Conservation (phyloP, 306 rosid genomes). For the Styphnolobium japonicum region DNA sequence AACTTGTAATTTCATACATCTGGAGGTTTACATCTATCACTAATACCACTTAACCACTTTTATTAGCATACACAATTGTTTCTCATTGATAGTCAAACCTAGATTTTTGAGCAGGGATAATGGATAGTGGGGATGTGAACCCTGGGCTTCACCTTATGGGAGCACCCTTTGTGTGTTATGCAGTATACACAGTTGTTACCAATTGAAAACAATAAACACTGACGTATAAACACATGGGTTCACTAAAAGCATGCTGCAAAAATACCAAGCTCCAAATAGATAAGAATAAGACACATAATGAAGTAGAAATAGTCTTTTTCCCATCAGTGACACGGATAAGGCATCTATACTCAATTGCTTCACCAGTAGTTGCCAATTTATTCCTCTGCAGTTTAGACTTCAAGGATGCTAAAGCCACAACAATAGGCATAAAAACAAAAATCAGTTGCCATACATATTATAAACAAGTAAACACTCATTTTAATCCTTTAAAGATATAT, state of each 20-base stretch:
- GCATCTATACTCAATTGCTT: slow-evolving; percentile 75
- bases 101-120: too few relatives aligned
- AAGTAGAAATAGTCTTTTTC: slow-evolving; percentile 83
- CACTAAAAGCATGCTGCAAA: neutral
- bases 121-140: too few relatives aligned
- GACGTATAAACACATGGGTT: neutral
- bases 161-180: too few relatives aligned
- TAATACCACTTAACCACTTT: neutral
- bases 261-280: neutral
- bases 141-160: too few relatives aligned
- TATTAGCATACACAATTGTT: too few relatives aligned
- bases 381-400: slow-evolving; percentile 72
- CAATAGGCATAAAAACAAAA: slow-evolving; percentile 4
- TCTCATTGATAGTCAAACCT: too few relatives aligned
- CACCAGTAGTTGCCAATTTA: slow-evolving; percentile 66
- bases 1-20: neutral
- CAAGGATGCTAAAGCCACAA: slow-evolving; percentile 57
- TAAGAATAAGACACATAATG: slow-evolving; percentile 62
- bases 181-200: neutral
- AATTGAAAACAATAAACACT: neutral
- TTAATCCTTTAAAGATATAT: too few relatives aligned
- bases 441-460: slow-evolving; percentile 14
- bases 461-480: too few relatives aligned
- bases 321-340: slow-evolving; percentile 93
- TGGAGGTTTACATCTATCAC: neutral